Percentiles rank a stretch among this genome's conserved stretches.
Conservation (phyloP, 1,284 basidiomycete species). For the Coniophora puteana region DNA sequence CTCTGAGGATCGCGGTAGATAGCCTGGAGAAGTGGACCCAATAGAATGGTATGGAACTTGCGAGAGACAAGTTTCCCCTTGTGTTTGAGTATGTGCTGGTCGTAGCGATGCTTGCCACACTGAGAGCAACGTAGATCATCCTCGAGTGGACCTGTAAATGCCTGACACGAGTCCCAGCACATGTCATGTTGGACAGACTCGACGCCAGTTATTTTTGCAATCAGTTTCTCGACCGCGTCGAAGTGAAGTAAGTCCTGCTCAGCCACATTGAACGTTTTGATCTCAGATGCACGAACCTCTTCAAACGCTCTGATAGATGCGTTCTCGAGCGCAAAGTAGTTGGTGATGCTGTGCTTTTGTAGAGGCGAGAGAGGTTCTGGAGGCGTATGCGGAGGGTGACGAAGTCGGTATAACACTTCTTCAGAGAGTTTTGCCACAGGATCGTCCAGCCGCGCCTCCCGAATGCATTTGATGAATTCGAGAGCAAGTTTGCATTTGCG, state of each 20-base stretch:
- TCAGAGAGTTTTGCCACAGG: background rate
- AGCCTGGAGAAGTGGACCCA: background rate
- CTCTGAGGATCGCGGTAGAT: no score
- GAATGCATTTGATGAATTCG: no score
- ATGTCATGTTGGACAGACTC: slow-evolving; percentile 11
- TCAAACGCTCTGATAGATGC: background rate
- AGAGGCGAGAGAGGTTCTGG: no score
- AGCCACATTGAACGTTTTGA: no score
- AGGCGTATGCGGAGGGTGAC: slow-evolving; percentile 3
- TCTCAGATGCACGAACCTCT: background rate
- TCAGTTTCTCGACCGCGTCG: slow-evolving; percentile 1
- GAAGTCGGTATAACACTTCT: background rate
- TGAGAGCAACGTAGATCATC: slow-evolving; percentile 13
- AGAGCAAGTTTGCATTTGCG: no score
- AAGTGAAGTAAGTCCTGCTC: slow-evolving; percentile 4
- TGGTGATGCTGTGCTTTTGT: slow-evolving; percentile 1
- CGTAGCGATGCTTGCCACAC: no score
- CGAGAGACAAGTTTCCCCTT: background rate
- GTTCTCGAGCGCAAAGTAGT: slow-evolving; percentile 3
- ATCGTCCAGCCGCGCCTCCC: slow-evolving; percentile 2
- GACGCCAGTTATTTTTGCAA: slow-evolving; percentile 10
- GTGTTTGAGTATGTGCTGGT: no score
- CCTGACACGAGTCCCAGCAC: slow-evolving; percentile 14
- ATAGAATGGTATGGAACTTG: slow-evolving; percentile 3
- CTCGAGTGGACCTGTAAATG: slow-evolving; percentile 10